These are phyloP conservation scores for Phytopythium sindhum DNA, from an alignment of 352 stramenopile genomes.

Conservation along the genomic window DNA sequence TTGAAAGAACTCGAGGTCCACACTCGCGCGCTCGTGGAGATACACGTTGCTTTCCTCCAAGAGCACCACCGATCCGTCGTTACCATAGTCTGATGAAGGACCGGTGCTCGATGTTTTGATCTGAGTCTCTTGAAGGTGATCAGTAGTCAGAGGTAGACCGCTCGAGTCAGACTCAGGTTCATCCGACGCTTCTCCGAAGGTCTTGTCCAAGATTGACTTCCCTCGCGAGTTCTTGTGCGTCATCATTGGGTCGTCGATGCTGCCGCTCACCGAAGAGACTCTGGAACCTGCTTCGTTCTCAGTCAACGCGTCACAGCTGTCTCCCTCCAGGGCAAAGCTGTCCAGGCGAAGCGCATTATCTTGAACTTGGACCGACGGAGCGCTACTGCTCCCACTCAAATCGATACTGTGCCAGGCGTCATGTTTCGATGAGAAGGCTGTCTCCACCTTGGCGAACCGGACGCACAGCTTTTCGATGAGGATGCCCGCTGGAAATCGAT, in stretches of 20 bases:
- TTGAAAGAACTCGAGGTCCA: constrained; percentile 49
- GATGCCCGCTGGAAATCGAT: constrained; percentile 55
- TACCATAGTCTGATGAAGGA: not conserved
- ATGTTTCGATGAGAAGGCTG: no score
- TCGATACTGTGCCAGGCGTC: not conserved
- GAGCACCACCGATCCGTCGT: constrained; percentile 15
- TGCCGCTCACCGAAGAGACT: not conserved
- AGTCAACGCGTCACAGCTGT: not conserved
- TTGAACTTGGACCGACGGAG: not conserved
- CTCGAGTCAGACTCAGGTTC: not conserved
- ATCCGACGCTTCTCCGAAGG: not conserved
- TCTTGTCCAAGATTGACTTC: constrained; percentile 5
- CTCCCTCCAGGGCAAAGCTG: constrained; percentile 17
- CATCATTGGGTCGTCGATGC: not conserved
- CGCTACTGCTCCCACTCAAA: not conserved
- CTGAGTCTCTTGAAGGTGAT: not conserved
- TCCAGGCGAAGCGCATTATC: constrained; percentile 8
- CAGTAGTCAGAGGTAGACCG: not conserved
- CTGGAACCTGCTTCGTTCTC: not conserved
- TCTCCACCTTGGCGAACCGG: constrained; percentile 22
- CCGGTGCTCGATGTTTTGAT: not conserved
- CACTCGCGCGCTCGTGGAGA: constrained; percentile 50
- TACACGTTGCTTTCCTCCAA: constrained; percentile 57
- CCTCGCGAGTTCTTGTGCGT: not conserved
- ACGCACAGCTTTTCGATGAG: constrained; percentile 54